These are phyloP conservation scores for Eurotiales sp. DNA, from an alignment of 2,329 filamentous ascomycete species.

Conservation along the genomic window DNA sequence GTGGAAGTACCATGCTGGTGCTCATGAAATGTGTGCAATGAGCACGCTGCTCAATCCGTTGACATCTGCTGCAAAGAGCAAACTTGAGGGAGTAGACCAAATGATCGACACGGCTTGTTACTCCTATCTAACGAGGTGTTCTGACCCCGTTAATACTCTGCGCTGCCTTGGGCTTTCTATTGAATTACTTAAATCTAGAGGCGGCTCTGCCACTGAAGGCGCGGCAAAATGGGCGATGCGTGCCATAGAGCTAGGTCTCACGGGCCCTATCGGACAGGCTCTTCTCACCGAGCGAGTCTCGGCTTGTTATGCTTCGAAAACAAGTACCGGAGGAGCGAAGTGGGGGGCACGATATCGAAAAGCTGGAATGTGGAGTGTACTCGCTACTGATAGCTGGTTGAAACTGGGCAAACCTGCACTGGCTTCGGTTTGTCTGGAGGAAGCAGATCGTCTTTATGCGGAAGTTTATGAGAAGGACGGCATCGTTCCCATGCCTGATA, in stretches of 20 bases:
- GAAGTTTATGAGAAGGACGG: constrained; percentile 38
- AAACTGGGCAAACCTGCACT: constrained; percentile 71
- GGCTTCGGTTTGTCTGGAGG: constrained; percentile 71
- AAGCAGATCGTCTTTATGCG: constrained; percentile 57
- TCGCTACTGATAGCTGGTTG: constrained; percentile 82
- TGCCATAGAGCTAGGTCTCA: constrained; percentile 72
- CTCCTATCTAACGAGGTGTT: constrained; percentile 84
- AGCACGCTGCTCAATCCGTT: constrained; percentile 75
- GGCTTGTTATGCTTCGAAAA: constrained; percentile 74
- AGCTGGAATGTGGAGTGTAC: constrained; percentile 81
- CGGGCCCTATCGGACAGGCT: constrained; percentile 72
- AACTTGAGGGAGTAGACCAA: constrained; percentile 76
- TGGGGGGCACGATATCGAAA: constrained; percentile 76
- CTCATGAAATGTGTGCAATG: constrained; percentile 91
- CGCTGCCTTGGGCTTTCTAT: constrained; percentile 72
- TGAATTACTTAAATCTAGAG: constrained; percentile 78
- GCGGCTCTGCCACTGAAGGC: constrained; percentile 76
- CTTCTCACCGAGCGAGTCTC: constrained; percentile 83
- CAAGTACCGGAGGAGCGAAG: constrained; percentile 60
- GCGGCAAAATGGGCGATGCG: constrained; percentile 80
- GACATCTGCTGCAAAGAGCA: constrained; percentile 67
- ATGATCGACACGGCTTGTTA: constrained; percentile 89
- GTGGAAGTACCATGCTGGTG: constrained; percentile 90
- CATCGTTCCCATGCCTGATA: constrained; percentile 48
- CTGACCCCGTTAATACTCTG: constrained; percentile 72